phyloP scores from a whole-genome alignment of 1,284 basidiomycete species.

The Papiliotrema fonsecae region DNA sequence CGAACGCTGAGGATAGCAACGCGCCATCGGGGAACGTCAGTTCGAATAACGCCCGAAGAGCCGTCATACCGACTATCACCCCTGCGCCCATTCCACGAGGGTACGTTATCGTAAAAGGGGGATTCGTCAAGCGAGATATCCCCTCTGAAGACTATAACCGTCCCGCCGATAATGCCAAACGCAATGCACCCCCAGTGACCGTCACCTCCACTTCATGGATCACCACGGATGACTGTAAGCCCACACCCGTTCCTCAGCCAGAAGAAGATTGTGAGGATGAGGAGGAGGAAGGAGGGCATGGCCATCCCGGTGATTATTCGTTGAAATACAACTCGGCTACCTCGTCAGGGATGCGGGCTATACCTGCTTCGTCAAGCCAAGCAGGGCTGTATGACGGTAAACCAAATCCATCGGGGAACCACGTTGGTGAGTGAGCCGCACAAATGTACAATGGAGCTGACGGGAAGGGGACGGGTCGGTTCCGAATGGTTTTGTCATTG shows the following conservation, averaged over 20 bases:
- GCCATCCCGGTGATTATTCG: not conserved
- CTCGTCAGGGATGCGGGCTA: not conserved
- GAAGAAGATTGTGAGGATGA: not conserved
- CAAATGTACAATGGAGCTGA: not conserved
- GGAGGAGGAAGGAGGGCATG: not conserved
- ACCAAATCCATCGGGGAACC: not conserved
- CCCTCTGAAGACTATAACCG: not conserved
- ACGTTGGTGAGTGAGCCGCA: not conserved
- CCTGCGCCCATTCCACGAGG: not conserved
- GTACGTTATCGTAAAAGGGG: not conserved
- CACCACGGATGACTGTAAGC: not conserved
- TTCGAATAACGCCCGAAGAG: not conserved
- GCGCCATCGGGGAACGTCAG: not conserved
- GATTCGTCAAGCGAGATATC: not conserved
- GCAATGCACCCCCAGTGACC: not conserved
- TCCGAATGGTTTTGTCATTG: not conserved
- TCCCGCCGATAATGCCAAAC: not conserved
- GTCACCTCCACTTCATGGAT: slow-evolving; percentile 1
- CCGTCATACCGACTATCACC: not conserved
- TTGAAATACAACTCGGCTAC: not conserved
- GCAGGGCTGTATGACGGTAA: not conserved
- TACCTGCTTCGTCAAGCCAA: not conserved
- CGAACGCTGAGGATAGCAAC: not conserved
- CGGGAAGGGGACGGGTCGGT: not conserved
- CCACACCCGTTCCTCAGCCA: not conserved